A percentile compares a stretch with the other conserved stretches of the same genome.
These are phyloP conservation scores for Ottelia alismoides DNA, from an alignment of 106 monocot genomes.

Conservation along the genomic window DNA sequence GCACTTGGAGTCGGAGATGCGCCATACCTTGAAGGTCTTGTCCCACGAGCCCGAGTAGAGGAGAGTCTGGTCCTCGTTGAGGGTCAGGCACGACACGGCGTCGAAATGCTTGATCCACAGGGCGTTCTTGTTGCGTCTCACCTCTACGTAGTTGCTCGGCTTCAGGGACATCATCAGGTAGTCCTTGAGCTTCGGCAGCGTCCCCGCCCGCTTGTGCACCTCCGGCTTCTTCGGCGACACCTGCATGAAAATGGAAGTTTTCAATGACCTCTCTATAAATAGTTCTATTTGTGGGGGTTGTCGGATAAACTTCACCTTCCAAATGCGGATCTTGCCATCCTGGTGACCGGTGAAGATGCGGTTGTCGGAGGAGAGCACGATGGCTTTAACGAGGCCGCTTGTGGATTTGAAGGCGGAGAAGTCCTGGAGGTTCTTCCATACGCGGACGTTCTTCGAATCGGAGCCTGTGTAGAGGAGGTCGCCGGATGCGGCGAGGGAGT, in stretches of 20 bases:
- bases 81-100: constrained; percentile 39
- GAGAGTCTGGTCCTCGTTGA: constrained; percentile 27
- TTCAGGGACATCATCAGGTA: constrained; percentile 33
- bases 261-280: too few relatives aligned
- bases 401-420: constrained; percentile 37
- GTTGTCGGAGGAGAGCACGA: constrained; percentile 25
- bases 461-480: constrained; percentile 68
- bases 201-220: constrained; percentile 18
- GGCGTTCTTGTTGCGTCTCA: constrained; percentile 11
- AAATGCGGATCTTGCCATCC: constrained; percentile 49
- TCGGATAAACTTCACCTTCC: too few relatives aligned
- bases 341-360: constrained; percentile 61
- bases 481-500: constrained; percentile 36
- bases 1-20: constrained; percentile 37
- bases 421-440: constrained; percentile 40
- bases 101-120: constrained; percentile 45
- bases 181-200: constrained; percentile 35
- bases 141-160: constrained; percentile 55
- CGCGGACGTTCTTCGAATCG: constrained; percentile 58
- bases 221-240: constrained; percentile 16
- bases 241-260: too few relatives aligned
- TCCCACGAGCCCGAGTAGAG: constrained; percentile 79
- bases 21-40: constrained; percentile 59
- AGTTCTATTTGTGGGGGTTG: too few relatives aligned
- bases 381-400: constrained; percentile 57